These are phyloP conservation scores for Psilocybe cyanescens DNA, from an alignment of 768 basidiomycete species.

Conservation along the genomic window DNA sequence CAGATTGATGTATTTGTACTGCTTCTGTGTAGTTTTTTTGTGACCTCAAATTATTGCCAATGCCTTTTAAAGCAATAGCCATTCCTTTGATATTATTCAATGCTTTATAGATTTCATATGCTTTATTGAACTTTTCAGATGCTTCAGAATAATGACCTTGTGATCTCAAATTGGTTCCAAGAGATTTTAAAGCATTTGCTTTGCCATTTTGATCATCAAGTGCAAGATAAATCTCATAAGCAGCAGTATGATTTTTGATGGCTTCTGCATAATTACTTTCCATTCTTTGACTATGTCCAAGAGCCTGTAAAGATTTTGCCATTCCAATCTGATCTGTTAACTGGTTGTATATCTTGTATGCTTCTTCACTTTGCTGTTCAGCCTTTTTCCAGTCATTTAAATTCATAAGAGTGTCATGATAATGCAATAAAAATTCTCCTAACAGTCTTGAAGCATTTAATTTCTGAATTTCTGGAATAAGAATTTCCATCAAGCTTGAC, in stretches of 20 bases:
- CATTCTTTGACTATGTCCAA: background rate
- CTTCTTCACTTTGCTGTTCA: background rate
- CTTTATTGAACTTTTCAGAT: background rate
- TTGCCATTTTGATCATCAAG: background rate
- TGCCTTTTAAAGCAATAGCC: background rate
- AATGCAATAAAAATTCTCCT: background rate
- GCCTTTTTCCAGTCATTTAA: background rate
- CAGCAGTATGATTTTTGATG: background rate
- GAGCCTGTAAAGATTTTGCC: background rate
- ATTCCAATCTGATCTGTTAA: background rate
- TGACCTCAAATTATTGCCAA: background rate
- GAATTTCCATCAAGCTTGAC: background rate
- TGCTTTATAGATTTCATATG: constrained; percentile 1
- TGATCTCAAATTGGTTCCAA: background rate
- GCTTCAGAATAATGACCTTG: background rate
- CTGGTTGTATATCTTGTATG: no score
- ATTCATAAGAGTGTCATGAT: background rate
- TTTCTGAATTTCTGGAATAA: background rate
- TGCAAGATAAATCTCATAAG: background rate
- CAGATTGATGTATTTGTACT: background rate
- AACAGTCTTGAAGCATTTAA: background rate
- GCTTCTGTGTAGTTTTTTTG: constrained; percentile 8
- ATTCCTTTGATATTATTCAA: background rate
- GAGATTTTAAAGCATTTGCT: background rate
- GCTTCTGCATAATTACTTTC: background rate